A percentile compares a stretch with the other conserved stretches of the same genome.
Evolutionary conservation across 2,329 filamentous ascomycete genomes (phyloP).

Genomic region (Apiospora malaysiana): DNA sequence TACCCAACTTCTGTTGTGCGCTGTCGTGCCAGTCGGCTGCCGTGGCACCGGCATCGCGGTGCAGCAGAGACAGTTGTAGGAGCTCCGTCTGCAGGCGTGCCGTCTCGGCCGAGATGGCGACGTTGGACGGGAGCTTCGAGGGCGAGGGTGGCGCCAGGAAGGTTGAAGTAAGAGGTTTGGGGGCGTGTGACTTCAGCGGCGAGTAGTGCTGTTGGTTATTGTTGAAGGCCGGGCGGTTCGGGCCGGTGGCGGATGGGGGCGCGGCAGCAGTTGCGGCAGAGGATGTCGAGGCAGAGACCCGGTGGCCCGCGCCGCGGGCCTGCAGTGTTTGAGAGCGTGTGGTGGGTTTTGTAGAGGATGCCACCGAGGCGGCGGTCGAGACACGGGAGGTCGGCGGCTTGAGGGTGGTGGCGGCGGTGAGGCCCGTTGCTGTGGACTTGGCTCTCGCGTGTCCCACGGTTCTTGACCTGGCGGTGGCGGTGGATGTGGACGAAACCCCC

Average conservation of each 20-base stretch:
- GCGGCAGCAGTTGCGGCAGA: not conserved
- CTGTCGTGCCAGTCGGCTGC: constrained; percentile 60
- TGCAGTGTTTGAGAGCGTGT: constrained; percentile 35
- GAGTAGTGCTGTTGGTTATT: constrained; percentile 72
- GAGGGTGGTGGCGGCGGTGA: constrained; percentile 43
- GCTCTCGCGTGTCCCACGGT: constrained; percentile 43
- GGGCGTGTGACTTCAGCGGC: constrained; percentile 63
- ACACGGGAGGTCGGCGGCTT: constrained; percentile 34
- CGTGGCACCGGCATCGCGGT: constrained; percentile 56
- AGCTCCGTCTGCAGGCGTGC: constrained; percentile 67
- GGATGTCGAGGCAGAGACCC: not conserved
- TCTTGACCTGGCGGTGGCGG: constrained; percentile 24
- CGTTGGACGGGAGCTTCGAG: constrained; percentile 65
- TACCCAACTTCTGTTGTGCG: constrained; percentile 55
- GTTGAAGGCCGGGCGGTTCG: constrained; percentile 60
- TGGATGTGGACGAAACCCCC: constrained; percentile 31
- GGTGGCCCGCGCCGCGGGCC: constrained; percentile 36
- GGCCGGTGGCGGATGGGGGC: not conserved
- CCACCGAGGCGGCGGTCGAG: constrained; percentile 24
- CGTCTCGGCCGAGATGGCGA: constrained; percentile 64
- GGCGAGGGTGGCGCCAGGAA: constrained; percentile 66
- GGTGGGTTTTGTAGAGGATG: constrained; percentile 20
- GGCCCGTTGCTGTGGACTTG: constrained; percentile 48
- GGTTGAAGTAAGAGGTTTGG: constrained; percentile 66
- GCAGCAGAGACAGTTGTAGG: constrained; percentile 68